phyloP scores from a whole-genome alignment of 306 rosid species.

The Vicia faba region DNA sequence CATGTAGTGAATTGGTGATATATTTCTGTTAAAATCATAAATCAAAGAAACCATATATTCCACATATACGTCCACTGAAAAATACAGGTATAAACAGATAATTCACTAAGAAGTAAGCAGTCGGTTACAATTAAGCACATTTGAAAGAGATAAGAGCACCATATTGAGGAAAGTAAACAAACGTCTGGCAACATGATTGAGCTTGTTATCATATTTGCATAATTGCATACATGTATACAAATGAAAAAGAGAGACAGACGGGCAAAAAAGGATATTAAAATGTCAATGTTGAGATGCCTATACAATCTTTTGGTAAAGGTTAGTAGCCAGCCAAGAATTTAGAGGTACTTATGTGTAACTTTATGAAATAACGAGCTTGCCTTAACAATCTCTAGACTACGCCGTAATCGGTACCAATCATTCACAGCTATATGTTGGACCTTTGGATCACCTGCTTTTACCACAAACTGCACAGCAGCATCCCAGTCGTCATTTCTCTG shows the following conservation, averaged over 20 bases:
- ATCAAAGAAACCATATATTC: slow-evolving; percentile 25
- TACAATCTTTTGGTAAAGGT: slow-evolving; percentile 16
- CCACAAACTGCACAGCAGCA: slow-evolving; percentile 82
- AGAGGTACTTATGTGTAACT: slow-evolving; percentile 20
- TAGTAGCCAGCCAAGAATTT: slow-evolving; percentile 20
- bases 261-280: slow-evolving; percentile 24
- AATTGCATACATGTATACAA: slow-evolving; percentile 26
- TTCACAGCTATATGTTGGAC: slow-evolving; percentile 62
- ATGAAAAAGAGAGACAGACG: slow-evolving; percentile 19
- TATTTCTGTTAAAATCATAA: slow-evolving; percentile 28
- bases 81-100: slow-evolving; percentile 11
- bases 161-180: slow-evolving; percentile 17
- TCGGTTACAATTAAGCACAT: slow-evolving; percentile 19
- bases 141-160: slow-evolving; percentile 23
- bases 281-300: slow-evolving; percentile 6
- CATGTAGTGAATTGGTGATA: slow-evolving; percentile 36
- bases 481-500: slow-evolving; percentile 75
- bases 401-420: slow-evolving; percentile 90
- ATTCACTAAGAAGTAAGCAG: slow-evolving; percentile 18
- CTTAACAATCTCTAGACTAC: slow-evolving; percentile 87
- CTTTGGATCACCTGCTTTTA: slow-evolving; percentile 84
- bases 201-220: slow-evolving; percentile 25
- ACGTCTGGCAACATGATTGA: slow-evolving; percentile 13
- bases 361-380: slow-evolving; percentile 45
- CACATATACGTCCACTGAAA: slow-evolving; percentile 9